Base-by-base conservation (phyloP, 2,329 filamentous ascomycete species). In the Apiospora pterosperma region DNA sequence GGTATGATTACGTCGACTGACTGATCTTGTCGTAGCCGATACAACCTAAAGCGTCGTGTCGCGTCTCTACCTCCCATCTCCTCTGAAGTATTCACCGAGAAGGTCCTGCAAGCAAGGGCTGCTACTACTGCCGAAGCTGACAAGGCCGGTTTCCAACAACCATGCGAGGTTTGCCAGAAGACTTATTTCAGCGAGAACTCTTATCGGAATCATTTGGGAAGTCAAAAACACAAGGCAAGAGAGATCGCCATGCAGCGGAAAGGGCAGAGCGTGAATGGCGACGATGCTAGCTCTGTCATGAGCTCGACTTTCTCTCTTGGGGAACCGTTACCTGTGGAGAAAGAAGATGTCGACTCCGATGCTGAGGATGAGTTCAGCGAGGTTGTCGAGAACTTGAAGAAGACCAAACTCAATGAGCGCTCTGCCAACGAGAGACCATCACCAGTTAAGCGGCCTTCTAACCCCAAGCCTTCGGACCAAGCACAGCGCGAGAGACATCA, bases 151-250 rank as follows among this genome's bases (percentile, higher is more conserved):
- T 98, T 94, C 74, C 93, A 97, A 77, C 93, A 91, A 74, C 81
- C 84, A 36, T 99, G 96, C 78, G 83, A 88, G 3, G 85, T 89
- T 23, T 99, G 96, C 81, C 87, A 91, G 73, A 97, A 97, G 82
- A 93, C 91, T 16, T 99, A 97, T 78, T 98, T 90, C 82, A 98
- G 94, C 79, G 92, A 97, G 75, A 97, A 97, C 80, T 95, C 96
- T 38, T 98, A 91, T 78, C 88, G 90, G 75, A 99, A 98, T 79
- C 96, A 99, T 75, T 77, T 98, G 64, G 89, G 89, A 65, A 97
- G 94, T 80, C 90, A 92, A 71, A 97, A 97, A 78, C 96, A 99
- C 79, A 92, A 89, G 78, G 82, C 87, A 64, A 89, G 89, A 71
- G 84, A 90, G 65, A 82, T 86, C 36, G 82, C 83, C 48, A 72